Conservation (phyloP, 352 stramenopile genomes). For the Plasmopara muralis region DNA sequence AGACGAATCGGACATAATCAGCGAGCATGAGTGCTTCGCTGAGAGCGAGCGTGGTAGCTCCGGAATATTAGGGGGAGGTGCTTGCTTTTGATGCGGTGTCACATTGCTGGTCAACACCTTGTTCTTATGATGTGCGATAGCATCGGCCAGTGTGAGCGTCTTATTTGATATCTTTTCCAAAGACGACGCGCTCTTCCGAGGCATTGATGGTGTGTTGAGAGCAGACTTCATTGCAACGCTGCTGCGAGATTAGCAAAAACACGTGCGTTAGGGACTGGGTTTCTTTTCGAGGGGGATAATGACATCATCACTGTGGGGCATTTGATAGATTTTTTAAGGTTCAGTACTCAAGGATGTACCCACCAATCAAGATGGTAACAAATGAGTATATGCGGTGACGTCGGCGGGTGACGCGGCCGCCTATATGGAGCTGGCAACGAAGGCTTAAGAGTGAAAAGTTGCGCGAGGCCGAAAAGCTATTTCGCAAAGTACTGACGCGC, state of each 20-base stretch:
- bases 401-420: constrained; percentile 25
- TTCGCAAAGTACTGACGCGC: constrained; percentile 37
- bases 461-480: constrained; percentile 31
- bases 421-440: constrained; percentile 51
- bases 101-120: background rate
- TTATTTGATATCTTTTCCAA: constrained; percentile 10
- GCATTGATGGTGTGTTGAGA: constrained; percentile 4
- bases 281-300: too few relatives aligned
- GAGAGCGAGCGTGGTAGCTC: constrained; percentile 8
- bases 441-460: constrained; percentile 36
- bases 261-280: background rate
- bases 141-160: constrained; percentile 17
- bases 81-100: constrained; percentile 5
- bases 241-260: background rate
- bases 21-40: constrained; percentile 3
- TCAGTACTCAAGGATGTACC: background rate
- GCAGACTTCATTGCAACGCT: constrained; percentile 1
- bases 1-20: constrained; percentile 6
- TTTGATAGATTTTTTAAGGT: background rate
- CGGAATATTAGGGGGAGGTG: background rate
- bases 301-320: too few relatives aligned
- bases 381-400: constrained; percentile 15
- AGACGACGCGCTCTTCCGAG: constrained; percentile 19
- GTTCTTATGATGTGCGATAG: constrained; percentile 15
- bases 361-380: background rate